phyloP scores from a whole-genome alignment of 441 rosid species.

The Kokia cookei region DNA sequence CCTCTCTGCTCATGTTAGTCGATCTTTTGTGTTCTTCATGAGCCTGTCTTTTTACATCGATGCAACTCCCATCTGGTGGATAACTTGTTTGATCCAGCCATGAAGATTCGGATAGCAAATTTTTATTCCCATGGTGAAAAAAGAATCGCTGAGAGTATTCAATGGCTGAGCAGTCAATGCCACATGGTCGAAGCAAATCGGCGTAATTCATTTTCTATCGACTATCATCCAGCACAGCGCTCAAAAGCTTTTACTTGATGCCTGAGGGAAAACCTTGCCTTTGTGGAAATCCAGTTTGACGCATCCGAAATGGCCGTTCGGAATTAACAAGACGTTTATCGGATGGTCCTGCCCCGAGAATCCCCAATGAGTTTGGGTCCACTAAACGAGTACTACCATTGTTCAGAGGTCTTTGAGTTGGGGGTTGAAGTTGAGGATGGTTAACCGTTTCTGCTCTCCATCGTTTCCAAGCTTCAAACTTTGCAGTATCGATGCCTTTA shows the following conservation, averaged over 20 bases:
- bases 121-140: constrained; percentile 31
- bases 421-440: constrained; percentile 38
- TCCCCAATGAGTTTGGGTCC: constrained; percentile 81
- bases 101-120: constrained; percentile 10
- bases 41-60: constrained; percentile 11
- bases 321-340: constrained; percentile 36
- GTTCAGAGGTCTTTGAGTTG: constrained; percentile 32
- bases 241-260: constrained; percentile 22
- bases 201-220: constrained; percentile 10
- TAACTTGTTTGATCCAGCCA: constrained; percentile 26
- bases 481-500: constrained; percentile 62
- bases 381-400: constrained; percentile 33
- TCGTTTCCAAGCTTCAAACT: constrained; percentile 83
- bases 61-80: constrained; percentile 21
- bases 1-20: constrained; percentile 25
- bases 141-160: constrained; percentile 32
- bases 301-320: constrained; percentile 54
- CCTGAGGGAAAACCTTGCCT: constrained; percentile 51
- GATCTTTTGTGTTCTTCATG: constrained; percentile 30
- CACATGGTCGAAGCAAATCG: constrained; percentile 20
- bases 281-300: constrained; percentile 59
- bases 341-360: constrained; percentile 93
- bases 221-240: constrained; percentile 13
- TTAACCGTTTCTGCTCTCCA: constrained; percentile 60
- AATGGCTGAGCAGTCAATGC: constrained; percentile 23